phyloP scores from a whole-genome alignment of 352 stramenopile species.

The Peronospora belbahrii region DNA sequence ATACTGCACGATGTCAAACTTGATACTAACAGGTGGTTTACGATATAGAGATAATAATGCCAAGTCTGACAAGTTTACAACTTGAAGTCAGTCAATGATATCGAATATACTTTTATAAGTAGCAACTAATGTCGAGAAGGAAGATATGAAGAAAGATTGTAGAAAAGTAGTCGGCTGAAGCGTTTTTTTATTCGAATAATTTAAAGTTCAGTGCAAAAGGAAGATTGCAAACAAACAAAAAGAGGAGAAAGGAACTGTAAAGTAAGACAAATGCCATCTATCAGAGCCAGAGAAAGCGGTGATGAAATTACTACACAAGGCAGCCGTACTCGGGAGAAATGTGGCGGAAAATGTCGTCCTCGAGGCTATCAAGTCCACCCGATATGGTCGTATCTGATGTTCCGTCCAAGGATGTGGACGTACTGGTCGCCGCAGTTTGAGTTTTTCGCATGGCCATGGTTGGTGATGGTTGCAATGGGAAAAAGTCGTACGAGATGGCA shows the following conservation, averaged over 20 bases:
- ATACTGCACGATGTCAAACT: too few relatives aligned
- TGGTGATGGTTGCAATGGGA: slow-evolving; percentile 37
- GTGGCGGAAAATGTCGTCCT: slow-evolving; percentile 79
- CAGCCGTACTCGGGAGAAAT: slow-evolving; percentile 82
- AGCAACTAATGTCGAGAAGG: too few relatives aligned
- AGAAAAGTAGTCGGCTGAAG: background rate
- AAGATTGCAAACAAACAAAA: slow-evolving; percentile 13
- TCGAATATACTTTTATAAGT: too few relatives aligned
- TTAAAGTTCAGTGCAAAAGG: slow-evolving; percentile 25
- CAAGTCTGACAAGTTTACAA: too few relatives aligned
- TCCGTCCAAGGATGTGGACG: slow-evolving; percentile 6
- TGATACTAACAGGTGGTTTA: too few relatives aligned
- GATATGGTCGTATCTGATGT: slow-evolving; percentile 1
- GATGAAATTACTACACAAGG: slow-evolving; percentile 42
- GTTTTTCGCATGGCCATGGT: slow-evolving; percentile 36
- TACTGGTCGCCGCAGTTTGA: background rate
- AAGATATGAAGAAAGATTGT: too few relatives aligned
- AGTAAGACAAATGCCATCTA: slow-evolving; percentile 18
- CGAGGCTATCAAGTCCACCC: slow-evolving; percentile 25
- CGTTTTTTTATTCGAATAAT: slow-evolving; percentile 31
- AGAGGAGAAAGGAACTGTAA: slow-evolving; percentile 3
- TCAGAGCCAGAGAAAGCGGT: slow-evolving; percentile 3
- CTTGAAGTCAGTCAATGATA: too few relatives aligned
- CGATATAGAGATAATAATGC: too few relatives aligned
- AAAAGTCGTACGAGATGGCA: slow-evolving; percentile 44